Evolutionary conservation across 805 yeast species (phyloP), one percentile per base, ranked within the genome.

Genomic region (Lipomyces spencermartinsiae): DNA sequence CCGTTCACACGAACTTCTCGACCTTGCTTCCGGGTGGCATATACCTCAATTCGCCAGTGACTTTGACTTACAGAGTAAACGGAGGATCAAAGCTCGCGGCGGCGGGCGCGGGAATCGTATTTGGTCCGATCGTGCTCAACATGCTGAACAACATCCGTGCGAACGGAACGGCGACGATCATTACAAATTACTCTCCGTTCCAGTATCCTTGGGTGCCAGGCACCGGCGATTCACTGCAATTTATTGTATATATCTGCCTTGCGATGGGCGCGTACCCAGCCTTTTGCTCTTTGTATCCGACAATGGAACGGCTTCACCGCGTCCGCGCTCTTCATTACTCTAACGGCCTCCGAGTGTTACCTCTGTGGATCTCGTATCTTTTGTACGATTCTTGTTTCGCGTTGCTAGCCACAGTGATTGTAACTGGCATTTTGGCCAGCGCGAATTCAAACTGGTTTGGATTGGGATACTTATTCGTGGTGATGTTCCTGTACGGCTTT

Each of bases 251-350:
- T 56, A 75, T 78, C 64, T 76, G 78, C 8, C 67, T 78, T 5
- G 74, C 80, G 4, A 74, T 78, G 77, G 66, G 76, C 16, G 79
- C 72, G 3, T 78, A 74, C 22, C 80, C 80, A 7, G 80, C 80
- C 0, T 76, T 78, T 58, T 66, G 73, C 25, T 68, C 76, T 1
- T 66, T 78, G 3, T 78, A 78, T 59, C 80, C 80, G 1, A 78
- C 80, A 1, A 73, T 66, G 63, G 80, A 78, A 64, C 71, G 80
- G 35, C 67, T 78, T 8, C 70, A 74, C 34, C 71, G 73, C 51
- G 80, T 78, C 14, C 70, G 80, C 37, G 79, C 80, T 2, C 71
- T 78, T 72, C 80, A 78, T 16, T 78, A 78, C 62, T 78, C 80
- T 9, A 78, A 78, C 64, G 80, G 80, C 14, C 68, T 78, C 34